Evolutionary conservation across 345 rosid species (phyloP).

Genomic region (Adansonia digitata): DNA sequence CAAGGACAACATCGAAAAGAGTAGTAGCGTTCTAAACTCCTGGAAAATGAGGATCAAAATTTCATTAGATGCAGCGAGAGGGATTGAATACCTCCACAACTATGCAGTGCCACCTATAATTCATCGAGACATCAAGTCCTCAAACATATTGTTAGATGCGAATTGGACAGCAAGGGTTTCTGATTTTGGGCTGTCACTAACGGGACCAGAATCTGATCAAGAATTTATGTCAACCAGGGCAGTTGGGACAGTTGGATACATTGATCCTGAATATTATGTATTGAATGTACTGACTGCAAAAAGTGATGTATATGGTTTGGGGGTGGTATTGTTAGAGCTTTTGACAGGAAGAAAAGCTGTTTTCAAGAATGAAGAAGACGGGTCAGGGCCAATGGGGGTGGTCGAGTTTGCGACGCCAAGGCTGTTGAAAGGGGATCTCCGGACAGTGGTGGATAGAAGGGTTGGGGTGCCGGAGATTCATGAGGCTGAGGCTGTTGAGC

Average conservation of each 20-base stretch:
- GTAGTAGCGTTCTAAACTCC: constrained; percentile 33
- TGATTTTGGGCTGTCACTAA: constrained; percentile 55
- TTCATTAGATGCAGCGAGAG: background rate
- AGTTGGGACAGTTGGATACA: constrained; percentile 62
- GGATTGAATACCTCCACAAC: constrained; percentile 48
- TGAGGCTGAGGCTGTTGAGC: constrained; percentile 41
- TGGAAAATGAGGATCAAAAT: constrained; percentile 43
- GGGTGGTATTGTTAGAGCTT: constrained; percentile 56
- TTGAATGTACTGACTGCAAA: constrained; percentile 39
- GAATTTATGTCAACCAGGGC: constrained; percentile 35
- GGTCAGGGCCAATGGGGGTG: constrained; percentile 28
- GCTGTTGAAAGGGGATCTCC: constrained; percentile 30
- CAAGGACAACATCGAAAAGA: constrained; percentile 19
- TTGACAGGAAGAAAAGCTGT: constrained; percentile 55
- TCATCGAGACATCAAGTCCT: constrained; percentile 67
- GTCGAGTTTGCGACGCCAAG: constrained; percentile 37
- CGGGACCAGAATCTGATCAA: constrained; percentile 41
- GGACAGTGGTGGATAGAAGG: constrained; percentile 38
- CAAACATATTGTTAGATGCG: constrained; percentile 46
- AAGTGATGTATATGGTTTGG: constrained; percentile 60
- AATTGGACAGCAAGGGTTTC: constrained; percentile 53
- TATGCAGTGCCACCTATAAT: constrained; percentile 63
- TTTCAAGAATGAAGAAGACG: constrained; percentile 35
- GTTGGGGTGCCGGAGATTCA: constrained; percentile 28
- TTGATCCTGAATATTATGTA: constrained; percentile 66